Conservation (phyloP, 2,329 filamentous ascomycete genomes). For the Calonectria montana region DNA sequence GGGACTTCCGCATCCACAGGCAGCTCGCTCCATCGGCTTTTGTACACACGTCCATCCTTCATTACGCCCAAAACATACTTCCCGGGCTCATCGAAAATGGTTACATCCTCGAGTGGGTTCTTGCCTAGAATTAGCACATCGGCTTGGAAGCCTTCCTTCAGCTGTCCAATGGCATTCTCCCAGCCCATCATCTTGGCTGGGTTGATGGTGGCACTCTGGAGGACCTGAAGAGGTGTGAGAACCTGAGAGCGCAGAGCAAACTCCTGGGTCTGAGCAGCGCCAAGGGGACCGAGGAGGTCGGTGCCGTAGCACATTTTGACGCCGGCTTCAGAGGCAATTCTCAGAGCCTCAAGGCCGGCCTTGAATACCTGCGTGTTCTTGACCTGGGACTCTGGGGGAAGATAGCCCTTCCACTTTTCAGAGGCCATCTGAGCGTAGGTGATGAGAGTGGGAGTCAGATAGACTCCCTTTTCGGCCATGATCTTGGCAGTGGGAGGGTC, state of each 20-base stretch:
- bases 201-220: slow-evolving; percentile 54
- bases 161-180: slow-evolving; percentile 58
- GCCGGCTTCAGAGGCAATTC: slow-evolving; percentile 62
- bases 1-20: slow-evolving; percentile 29
- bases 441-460: slow-evolving; percentile 64
- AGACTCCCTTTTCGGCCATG: slow-evolving; percentile 61
- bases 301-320: slow-evolving; percentile 67
- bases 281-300: slow-evolving; percentile 45
- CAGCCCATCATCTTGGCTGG: slow-evolving; percentile 60
- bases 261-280: slow-evolving; percentile 45
- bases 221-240: slow-evolving; percentile 32
- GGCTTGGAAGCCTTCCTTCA: slow-evolving; percentile 61
- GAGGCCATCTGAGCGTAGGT: slow-evolving; percentile 61
- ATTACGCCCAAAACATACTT: slow-evolving; percentile 61
- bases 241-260: slow-evolving; percentile 42
- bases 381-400: slow-evolving; percentile 54
- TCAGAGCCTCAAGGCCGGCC: slow-evolving; percentile 57
- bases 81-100: slow-evolving; percentile 59
- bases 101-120: slow-evolving; percentile 67
- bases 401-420: slow-evolving; percentile 53
- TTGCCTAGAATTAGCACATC: slow-evolving; percentile 62
- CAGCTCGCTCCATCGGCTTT: slow-evolving; percentile 36
- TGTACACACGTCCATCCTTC: slow-evolving; percentile 57
- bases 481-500: slow-evolving; percentile 55
- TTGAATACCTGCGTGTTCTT: slow-evolving; percentile 63